phyloP scores from a whole-genome alignment of 2,329 filamentous ascomycete genomes.

The Plectosphaerella sp. region DNA sequence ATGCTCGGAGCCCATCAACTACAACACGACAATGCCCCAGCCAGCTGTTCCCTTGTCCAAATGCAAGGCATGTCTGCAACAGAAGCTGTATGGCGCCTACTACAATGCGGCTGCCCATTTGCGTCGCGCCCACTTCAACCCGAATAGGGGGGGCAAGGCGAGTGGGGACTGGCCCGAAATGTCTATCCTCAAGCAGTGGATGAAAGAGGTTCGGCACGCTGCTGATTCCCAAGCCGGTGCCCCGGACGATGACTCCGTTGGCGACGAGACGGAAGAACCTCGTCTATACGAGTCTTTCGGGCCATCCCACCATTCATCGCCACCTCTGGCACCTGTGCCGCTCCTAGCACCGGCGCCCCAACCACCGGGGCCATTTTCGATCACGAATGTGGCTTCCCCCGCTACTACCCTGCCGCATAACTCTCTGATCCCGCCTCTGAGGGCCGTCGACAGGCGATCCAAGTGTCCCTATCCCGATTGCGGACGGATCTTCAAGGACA shows the following conservation, averaged over 20 bases:
- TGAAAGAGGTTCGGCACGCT: constrained; percentile 52
- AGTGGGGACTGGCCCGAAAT: constrained; percentile 57
- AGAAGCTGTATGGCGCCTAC: constrained; percentile 55
- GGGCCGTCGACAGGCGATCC: constrained; percentile 33
- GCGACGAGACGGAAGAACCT: constrained; percentile 41
- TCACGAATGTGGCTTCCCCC: constrained; percentile 5
- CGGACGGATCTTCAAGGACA: constrained; percentile 56
- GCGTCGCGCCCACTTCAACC: constrained; percentile 52
- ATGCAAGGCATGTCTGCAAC: constrained; percentile 52
- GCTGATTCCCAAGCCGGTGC: constrained; percentile 39
- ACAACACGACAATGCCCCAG: constrained; percentile 31
- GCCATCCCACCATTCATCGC: background rate
- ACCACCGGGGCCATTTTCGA: constrained; percentile 4
- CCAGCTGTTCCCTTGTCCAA: constrained; percentile 48
- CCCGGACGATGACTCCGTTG: constrained; percentile 43
- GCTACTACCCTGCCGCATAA: background rate
- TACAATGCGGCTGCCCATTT: constrained; percentile 57
- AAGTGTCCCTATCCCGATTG: constrained; percentile 55
- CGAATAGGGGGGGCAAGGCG: constrained; percentile 50
- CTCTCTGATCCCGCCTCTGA: background rate
- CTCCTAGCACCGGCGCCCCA: constrained; percentile 4
- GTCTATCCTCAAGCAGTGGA: constrained; percentile 55
- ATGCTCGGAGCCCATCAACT: constrained; percentile 44
- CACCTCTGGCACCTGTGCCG: background rate
- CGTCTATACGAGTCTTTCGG: background rate